Evolutionary conservation across 768 basidiomycete genomes (phyloP), one percentile per base, ranked within the genome.

Genomic region (Lentinula aciculospora): DNA sequence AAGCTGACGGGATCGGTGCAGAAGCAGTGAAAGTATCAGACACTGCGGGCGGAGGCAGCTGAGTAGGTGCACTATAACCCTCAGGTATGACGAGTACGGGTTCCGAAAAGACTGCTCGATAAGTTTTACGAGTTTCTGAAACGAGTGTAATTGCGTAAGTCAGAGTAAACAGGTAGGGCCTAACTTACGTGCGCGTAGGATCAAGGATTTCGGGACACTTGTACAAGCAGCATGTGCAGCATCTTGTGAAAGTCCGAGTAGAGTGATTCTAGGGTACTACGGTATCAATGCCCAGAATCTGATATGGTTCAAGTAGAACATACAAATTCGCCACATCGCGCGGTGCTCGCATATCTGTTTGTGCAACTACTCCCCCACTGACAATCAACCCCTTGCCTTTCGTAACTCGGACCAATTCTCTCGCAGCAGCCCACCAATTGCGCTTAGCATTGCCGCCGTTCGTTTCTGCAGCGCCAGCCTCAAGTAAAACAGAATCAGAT

Each of bases 351-450:
- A 89, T 67, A 67, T 92, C 86, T 15, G 77, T 77, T 44, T 82
- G 77, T 4, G 76, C 70, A n/a, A 78, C 69, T 0, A 81, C 84
- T 0, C 89, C 89, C 1, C 89, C 81, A 59, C 86, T 88, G 6
- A 92, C 74, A 12, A 95, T 67, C 53, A 94, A 67, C 0, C 84
- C 86, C 66, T 85, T 89, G 1, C 92, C 91, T 62, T 90, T 90
- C 2, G 90, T 87, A 1, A 92, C 90, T 1, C 92, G 78, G 17
- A 83, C 77, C 2, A 94, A 74, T 69, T 95, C 92, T 32, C 86
- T 74, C 10, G 89, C 82, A 0, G 82, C 77, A 0, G 88, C 83
- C 92, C 92, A 90, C 92, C 91, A 91, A 62, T 92, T 90, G 39
- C 89, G 73, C 71, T 89, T 89, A 3, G 82, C 81, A 8, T 68